Conservation (phyloP, 192 early-diverging fungal species). For the Dimargaris cristalligena region DNA sequence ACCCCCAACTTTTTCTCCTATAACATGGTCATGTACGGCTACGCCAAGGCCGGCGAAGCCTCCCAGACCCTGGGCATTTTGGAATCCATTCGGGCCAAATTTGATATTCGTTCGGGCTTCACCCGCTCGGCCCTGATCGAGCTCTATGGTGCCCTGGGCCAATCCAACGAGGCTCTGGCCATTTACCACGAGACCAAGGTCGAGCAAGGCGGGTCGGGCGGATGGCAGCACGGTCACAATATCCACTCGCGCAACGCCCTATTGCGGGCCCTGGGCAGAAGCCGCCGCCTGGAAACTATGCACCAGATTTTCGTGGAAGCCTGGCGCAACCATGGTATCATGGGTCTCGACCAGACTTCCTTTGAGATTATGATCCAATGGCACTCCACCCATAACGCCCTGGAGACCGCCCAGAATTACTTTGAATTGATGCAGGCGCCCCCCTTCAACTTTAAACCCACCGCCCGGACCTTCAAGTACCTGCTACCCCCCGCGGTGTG, state of each 20-base stretch:
- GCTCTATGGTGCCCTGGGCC: conserved; percentile 3
- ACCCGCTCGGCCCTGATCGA: not conserved
- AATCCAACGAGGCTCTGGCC: not conserved
- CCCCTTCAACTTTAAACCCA: not conserved
- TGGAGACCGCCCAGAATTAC: not conserved
- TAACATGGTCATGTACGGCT: not conserved
- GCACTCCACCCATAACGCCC: not conserved
- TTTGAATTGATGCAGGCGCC: conserved; percentile 9
- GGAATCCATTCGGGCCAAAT: not conserved
- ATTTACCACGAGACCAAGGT: not conserved
- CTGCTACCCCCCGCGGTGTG: not conserved
- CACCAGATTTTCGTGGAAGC: not conserved
- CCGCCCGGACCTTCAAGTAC: not conserved
- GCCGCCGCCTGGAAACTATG: not conserved
- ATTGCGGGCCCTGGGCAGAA: not conserved
- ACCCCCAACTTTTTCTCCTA: not conserved
- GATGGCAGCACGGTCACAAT: not conserved
- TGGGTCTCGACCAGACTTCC: not conserved
- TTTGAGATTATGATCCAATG: conserved; percentile 6
- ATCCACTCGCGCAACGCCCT: conserved; percentile 1
- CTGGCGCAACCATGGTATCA: not conserved
- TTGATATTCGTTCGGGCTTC: too few species aligned
- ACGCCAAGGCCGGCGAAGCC: conserved; percentile 2
- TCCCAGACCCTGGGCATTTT: not conserved
- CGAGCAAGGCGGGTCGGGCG: not conserved